phyloP scores from a whole-genome alignment of 2,329 filamentous ascomycete genomes.

The Hypoxylon sp. region DNA sequence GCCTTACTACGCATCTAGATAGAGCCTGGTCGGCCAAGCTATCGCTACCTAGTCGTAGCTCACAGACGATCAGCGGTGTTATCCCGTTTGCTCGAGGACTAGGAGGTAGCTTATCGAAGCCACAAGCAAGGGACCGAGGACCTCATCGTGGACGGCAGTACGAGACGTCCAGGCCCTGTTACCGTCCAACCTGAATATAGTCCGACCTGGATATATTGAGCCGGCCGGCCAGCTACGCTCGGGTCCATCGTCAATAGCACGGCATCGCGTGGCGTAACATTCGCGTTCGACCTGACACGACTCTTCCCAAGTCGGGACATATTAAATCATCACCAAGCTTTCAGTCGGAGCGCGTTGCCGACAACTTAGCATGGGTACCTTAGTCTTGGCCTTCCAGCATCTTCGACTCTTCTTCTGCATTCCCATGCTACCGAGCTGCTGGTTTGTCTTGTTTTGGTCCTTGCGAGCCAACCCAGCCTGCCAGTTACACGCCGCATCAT shows the following conservation, averaged over 20 bases:
- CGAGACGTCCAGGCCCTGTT: not conserved
- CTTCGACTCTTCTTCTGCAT: slow-evolving; percentile 4
- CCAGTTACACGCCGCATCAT: slow-evolving; percentile 5
- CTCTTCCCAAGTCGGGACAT: too few relatives aligned
- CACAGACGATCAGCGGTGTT: not conserved
- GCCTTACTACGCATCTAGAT: too few relatives aligned
- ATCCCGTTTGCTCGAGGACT: not conserved
- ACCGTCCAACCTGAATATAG: slow-evolving; percentile 8
- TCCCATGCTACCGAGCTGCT: not conserved
- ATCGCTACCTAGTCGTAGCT: not conserved
- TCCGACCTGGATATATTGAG: slow-evolving; percentile 11
- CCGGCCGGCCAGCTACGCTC: slow-evolving; percentile 2
- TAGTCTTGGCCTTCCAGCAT: not conserved
- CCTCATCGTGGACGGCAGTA: not conserved
- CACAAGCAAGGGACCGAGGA: slow-evolving; percentile 10
- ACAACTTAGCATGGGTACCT: slow-evolving; percentile 3
- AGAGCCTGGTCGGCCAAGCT: too few relatives aligned
- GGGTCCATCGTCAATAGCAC: slow-evolving; percentile 16
- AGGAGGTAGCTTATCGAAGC: slow-evolving; percentile 5
- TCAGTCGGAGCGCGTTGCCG: slow-evolving; percentile 21
- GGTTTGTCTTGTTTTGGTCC: not conserved
- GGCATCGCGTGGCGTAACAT: slow-evolving; percentile 27
- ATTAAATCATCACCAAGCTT: not conserved
- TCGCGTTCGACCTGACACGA: slow-evolving; percentile 11
- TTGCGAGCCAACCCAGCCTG: not conserved